phyloP scores from a whole-genome alignment of 768 basidiomycete genomes.

The Termitomyces sp. region DNA sequence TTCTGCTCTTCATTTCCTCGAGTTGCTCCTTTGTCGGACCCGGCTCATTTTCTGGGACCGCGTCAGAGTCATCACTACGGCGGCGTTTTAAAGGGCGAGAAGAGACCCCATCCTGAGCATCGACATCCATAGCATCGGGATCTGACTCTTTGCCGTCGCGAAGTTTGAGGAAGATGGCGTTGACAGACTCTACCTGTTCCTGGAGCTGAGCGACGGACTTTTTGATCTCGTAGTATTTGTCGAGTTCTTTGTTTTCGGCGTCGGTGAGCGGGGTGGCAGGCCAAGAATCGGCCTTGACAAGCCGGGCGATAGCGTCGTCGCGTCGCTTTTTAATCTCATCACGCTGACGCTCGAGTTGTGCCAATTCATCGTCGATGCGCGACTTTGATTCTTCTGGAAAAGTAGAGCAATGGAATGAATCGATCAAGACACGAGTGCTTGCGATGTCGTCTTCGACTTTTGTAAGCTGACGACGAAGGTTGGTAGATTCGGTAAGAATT shows the following conservation, averaged over 20 bases:
- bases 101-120: slow-evolving; percentile 2
- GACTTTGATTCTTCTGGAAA: slow-evolving; percentile 14
- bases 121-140: slow-evolving; percentile 10
- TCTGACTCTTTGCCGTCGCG: background rate
- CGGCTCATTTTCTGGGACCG: background rate
- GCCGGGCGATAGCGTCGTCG: slow-evolving; percentile 10
- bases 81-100: slow-evolving; percentile 20
- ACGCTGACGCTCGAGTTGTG: slow-evolving; percentile 15
- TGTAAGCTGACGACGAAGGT: slow-evolving; percentile 7
- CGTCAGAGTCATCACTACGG: slow-evolving; percentile 15
- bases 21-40: slow-evolving; percentile 1
- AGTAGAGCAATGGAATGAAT: slow-evolving; percentile 7
- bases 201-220: slow-evolving; percentile 18
- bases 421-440: slow-evolving; percentile 11
- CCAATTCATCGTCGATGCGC: slow-evolving; percentile 11
- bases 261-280: slow-evolving; percentile 20
- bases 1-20: background rate
- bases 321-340: slow-evolving; percentile 17
- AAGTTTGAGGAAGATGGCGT: slow-evolving; percentile 14
- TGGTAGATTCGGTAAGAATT: slow-evolving; percentile 7
- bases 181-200: slow-evolving; percentile 18
- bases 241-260: slow-evolving; percentile 13
- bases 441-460: slow-evolving; percentile 17
- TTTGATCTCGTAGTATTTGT: slow-evolving; percentile 17
- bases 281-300: slow-evolving; percentile 24